Evolutionary conservation across 176 grass and related monocot species (phyloP).

Genomic region (Aegilops bicornis): DNA sequence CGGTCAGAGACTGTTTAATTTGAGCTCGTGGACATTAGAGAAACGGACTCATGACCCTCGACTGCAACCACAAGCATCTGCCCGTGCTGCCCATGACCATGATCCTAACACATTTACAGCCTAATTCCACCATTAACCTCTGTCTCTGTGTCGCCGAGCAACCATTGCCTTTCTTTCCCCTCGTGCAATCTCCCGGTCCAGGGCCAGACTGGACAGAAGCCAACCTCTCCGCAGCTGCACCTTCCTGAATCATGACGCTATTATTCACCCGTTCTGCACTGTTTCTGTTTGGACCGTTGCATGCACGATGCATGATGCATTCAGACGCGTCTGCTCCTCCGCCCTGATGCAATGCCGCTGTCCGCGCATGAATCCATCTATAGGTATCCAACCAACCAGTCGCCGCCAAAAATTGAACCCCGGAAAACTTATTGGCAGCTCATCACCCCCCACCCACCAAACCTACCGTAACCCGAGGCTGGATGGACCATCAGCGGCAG

Average conservation of each 20-base stretch:
- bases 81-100: background rate
- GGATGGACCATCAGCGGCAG: background rate
- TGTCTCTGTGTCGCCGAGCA: background rate
- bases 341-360: background rate
- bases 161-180: background rate
- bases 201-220: background rate
- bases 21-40: no score
- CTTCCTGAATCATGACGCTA: background rate
- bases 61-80: background rate
- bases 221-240: background rate
- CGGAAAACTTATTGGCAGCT: slow-evolving; percentile 11
- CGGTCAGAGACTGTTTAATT: no score
- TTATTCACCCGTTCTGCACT: background rate
- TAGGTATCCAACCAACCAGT: background rate
- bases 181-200: background rate
- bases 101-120: background rate
- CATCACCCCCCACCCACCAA: background rate
- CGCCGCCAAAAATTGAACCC: background rate
- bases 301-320: background rate
- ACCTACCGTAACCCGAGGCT: background rate
- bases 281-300: background rate
- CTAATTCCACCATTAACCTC: background rate
- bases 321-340: background rate
- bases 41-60: no score
- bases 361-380: slow-evolving; percentile 5